These are phyloP conservation scores for Silybum marianum DNA, from an alignment of 129 eudicot genomes.

Conservation along the genomic window DNA sequence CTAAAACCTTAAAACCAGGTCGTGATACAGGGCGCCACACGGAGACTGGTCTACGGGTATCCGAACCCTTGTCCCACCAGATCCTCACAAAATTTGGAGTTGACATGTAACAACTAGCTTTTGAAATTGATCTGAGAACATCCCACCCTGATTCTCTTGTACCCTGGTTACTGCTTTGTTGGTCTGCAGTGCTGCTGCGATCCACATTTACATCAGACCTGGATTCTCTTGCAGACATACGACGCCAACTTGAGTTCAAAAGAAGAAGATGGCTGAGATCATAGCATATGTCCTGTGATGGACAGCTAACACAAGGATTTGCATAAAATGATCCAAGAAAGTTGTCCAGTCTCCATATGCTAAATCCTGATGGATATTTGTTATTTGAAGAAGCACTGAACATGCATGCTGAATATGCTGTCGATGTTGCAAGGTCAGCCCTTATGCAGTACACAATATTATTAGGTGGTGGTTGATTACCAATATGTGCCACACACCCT, in stretches of 20 bases:
- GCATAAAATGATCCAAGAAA: constrained; percentile 83
- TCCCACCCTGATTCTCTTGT: constrained; percentile 82
- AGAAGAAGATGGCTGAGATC: constrained; percentile 81
- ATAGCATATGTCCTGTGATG: constrained; percentile 58
- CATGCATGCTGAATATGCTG: constrained; percentile 77
- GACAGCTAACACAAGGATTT: constrained; percentile 51
- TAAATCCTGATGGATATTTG: constrained; percentile 68
- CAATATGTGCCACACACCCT: constrained; percentile 85
- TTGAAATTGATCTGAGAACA: constrained; percentile 67
- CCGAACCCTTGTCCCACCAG: constrained; percentile 99
- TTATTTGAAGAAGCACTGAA: constrained; percentile 51
- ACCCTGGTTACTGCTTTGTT: constrained; percentile 42
- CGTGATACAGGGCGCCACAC: constrained; percentile 90
- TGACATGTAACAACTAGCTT: constrained; percentile 61
- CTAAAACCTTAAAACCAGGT: constrained; percentile 73
- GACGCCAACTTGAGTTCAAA: constrained; percentile 58
- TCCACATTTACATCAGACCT: constrained; percentile 33
- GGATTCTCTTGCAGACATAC: constrained; percentile 48
- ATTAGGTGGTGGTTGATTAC: constrained; percentile 88
- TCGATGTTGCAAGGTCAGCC: constrained; percentile 89
- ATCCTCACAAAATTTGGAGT: constrained; percentile 91
- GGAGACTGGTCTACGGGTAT: constrained; percentile 80
- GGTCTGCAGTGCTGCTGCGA: constrained; percentile 32
- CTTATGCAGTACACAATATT: constrained; percentile 82
- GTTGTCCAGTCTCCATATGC: constrained; percentile 93